phyloP scores from a whole-genome alignment of 768 basidiomycete species.

The Paxillus rubicundulus region DNA sequence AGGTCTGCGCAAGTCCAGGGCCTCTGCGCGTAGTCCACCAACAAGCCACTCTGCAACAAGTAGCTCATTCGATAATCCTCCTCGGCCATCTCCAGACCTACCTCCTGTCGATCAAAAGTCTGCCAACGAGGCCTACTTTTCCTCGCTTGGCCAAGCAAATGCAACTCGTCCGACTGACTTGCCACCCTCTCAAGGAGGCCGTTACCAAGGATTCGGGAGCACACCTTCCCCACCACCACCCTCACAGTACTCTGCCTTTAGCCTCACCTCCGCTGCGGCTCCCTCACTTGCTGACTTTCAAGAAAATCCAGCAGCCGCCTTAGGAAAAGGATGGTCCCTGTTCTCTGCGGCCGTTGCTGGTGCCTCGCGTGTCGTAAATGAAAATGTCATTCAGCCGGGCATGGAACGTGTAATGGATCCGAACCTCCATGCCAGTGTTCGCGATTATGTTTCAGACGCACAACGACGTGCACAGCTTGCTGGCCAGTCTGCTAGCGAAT shows the following conservation, averaged over 20 bases:
- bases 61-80: slow-evolving; percentile 42
- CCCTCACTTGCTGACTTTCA: slow-evolving; percentile 82
- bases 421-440: slow-evolving; percentile 68
- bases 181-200: slow-evolving; percentile 91
- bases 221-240: slow-evolving; percentile 61
- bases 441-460: slow-evolving; percentile 69
- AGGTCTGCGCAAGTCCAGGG: slow-evolving; percentile 84
- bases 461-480: slow-evolving; percentile 60
- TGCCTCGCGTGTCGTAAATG: slow-evolving; percentile 75
- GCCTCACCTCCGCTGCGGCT: slow-evolving; percentile 74
- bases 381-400: slow-evolving; percentile 89
- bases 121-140: slow-evolving; percentile 86
- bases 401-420: slow-evolving; percentile 82
- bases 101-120: slow-evolving; percentile 55
- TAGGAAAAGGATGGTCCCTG: slow-evolving; percentile 96
- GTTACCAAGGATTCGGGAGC: slow-evolving; percentile 90
- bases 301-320: slow-evolving; percentile 78
- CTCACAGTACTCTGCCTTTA: slow-evolving; percentile 62
- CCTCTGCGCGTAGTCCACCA: slow-evolving; percentile 55
- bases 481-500: slow-evolving; percentile 67
- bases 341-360: slow-evolving; percentile 82
- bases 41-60: slow-evolving; percentile 57
- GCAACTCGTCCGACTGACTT: slow-evolving; percentile 72
- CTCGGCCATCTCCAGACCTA: slow-evolving; percentile 45
- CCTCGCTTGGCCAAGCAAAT: slow-evolving; percentile 80